Conservation (phyloP, 2,329 filamentous ascomycete genomes). For the Colletotrichum tropicale region DNA sequence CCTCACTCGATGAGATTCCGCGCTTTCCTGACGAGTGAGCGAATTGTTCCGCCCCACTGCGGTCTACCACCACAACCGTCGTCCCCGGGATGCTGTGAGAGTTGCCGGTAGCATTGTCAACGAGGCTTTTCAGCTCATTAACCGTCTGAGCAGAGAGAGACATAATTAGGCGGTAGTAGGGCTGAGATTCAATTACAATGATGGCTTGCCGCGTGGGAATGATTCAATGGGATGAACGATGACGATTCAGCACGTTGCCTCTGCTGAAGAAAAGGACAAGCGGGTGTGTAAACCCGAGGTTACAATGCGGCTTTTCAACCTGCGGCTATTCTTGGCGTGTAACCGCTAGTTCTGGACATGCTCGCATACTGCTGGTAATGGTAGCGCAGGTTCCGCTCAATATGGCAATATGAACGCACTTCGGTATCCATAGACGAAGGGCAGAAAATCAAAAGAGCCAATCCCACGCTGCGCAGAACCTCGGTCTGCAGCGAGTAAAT, state of each 20-base stretch:
- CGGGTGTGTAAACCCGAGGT: neutral
- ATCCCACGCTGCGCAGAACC: neutral
- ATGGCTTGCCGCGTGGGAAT: neutral
- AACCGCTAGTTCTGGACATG: neutral
- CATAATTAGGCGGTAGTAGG: neutral
- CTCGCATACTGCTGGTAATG: neutral
- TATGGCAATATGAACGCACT: neutral
- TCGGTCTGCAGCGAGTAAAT: neutral
- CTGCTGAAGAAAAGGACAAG: neutral
- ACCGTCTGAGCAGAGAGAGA: neutral
- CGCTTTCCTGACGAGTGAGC: slow-evolving; percentile 52
- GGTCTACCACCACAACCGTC: slow-evolving; percentile 50
- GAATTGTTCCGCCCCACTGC: slow-evolving; percentile 50
- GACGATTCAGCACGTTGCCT: neutral
- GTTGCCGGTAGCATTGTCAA: slow-evolving; percentile 41
- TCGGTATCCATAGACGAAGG: neutral
- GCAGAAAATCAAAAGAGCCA: neutral
- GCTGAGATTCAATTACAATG: neutral
- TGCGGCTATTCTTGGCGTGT: neutral
- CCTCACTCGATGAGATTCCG: slow-evolving; percentile 45
- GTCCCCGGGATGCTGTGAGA: slow-evolving; percentile 47
- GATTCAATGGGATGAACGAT: neutral
- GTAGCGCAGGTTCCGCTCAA: neutral
- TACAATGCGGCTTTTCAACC: neutral
- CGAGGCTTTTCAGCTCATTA: slow-evolving; percentile 24